phyloP scores from a whole-genome alignment of 176 grass and related monocot species.

The Lolium perenne region DNA sequence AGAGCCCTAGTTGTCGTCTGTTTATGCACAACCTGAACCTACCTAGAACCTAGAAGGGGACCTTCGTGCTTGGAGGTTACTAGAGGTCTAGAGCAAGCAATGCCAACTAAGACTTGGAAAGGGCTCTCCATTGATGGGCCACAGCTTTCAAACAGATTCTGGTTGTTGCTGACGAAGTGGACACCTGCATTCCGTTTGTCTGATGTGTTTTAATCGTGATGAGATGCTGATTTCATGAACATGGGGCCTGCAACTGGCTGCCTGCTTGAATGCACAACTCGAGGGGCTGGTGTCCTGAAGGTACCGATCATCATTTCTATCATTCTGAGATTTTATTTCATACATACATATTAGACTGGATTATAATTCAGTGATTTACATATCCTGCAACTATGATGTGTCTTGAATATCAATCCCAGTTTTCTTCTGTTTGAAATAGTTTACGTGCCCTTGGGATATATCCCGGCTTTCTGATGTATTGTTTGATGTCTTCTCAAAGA shows the following conservation, averaged over 20 bases:
- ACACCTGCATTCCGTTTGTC: slow-evolving; percentile 38
- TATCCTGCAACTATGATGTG: neutral
- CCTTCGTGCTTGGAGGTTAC: neutral
- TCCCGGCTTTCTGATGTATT: neutral
- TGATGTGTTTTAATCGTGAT: slow-evolving; percentile 37
- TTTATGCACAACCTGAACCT: neutral
- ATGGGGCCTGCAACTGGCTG: slow-evolving; percentile 11
- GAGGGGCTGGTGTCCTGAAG: neutral
- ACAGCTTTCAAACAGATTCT: slow-evolving; percentile 34
- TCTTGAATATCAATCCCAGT: too few species aligned
- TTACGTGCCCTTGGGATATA: neutral
- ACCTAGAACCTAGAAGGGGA: neutral
- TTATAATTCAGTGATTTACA: neutral
- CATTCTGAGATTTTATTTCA: neutral
- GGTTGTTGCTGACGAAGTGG: slow-evolving; percentile 34
- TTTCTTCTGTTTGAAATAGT: neutral
- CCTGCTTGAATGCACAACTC: slow-evolving; percentile 20
- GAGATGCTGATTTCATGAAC: slow-evolving; percentile 36
- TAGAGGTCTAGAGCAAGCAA: neutral
- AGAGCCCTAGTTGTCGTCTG: too few species aligned
- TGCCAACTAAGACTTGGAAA: neutral
- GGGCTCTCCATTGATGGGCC: too few species aligned
- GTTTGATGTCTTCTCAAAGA: slow-evolving; percentile 3
- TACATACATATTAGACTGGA: neutral
- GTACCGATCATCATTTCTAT: neutral